Evolutionary conservation across 225 moss, liverwort and hornwort species (phyloP).

Genomic region (Marchantia polymorpha): DNA sequence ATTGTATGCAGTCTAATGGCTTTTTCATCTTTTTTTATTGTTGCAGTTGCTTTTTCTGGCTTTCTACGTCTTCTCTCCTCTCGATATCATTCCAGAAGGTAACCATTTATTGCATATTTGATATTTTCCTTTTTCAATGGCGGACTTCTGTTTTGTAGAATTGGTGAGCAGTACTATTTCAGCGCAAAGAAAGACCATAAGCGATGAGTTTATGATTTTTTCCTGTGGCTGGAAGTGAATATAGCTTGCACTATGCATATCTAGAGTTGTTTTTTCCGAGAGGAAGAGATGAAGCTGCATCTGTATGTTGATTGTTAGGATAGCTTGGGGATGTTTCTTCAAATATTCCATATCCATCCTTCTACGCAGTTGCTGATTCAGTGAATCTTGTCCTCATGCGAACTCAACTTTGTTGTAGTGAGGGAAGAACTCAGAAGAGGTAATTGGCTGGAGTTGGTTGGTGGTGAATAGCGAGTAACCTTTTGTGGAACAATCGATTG

Average conservation of each 20-base stretch:
- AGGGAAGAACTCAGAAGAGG: constrained; percentile 50
- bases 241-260: background rate
- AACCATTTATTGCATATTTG: constrained; percentile 5
- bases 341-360: background rate
- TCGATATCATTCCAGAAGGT: constrained; percentile 95
- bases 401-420: constrained; percentile 40
- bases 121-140: no score
- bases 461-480: constrained; percentile 44
- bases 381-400: constrained; percentile 15
- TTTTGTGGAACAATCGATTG: constrained; percentile 30
- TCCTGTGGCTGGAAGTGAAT: background rate
- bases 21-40: background rate
- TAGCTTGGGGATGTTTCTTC: background rate
- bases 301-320: background rate
- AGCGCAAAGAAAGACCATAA: no score
- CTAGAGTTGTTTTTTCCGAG: background rate
- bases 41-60: constrained; percentile 75
- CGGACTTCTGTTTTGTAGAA: no score
- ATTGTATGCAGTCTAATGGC: background rate
- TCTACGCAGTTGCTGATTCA: constrained; percentile 26
- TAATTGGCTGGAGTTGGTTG: constrained; percentile 60
- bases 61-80: constrained; percentile 79
- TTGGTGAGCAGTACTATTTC: no score
- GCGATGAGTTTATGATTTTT: no score
- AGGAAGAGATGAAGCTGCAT: background rate